phyloP scores from a whole-genome alignment of 2,329 filamentous ascomycete genomes.

The Alternaria brassicicola region DNA sequence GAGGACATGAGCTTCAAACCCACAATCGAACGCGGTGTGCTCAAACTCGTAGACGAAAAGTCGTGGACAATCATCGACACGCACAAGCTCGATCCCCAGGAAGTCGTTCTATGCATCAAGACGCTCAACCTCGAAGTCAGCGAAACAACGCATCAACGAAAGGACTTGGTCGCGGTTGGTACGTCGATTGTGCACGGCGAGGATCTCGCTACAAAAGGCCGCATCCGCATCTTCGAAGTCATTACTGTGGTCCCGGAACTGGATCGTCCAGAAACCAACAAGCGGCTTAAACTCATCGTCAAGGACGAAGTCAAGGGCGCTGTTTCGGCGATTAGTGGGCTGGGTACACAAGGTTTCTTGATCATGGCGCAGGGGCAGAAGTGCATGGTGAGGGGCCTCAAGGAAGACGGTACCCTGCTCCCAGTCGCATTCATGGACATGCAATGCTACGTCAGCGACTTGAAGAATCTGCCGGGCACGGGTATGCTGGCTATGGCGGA shows the following conservation, averaged over 20 bases:
- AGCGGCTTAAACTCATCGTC: constrained; percentile 81
- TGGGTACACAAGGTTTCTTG: constrained; percentile 86
- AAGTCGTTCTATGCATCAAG: constrained; percentile 81
- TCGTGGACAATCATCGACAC: constrained; percentile 81
- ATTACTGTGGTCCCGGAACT: constrained; percentile 91
- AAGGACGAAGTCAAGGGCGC: constrained; percentile 92
- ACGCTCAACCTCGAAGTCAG: constrained; percentile 87
- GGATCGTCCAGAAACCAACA: constrained; percentile 81
- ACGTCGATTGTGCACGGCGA: constrained; percentile 88
- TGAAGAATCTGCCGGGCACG: constrained; percentile 81
- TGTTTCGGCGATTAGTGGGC: constrained; percentile 82
- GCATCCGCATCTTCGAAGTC: constrained; percentile 89
- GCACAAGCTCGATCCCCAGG: constrained; percentile 73
- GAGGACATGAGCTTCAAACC: constrained; percentile 68
- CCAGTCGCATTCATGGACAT: constrained; percentile 98
- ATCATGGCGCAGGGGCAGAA: constrained; percentile 94
- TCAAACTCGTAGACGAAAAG: constrained; percentile 79
- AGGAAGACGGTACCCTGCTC: constrained; percentile 89
- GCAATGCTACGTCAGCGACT: constrained; percentile 88
- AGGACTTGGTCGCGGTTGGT: constrained; percentile 81
- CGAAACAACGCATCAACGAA: constrained; percentile 85
- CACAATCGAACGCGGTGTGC: constrained; percentile 69
- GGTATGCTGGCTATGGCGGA: constrained; percentile 89
- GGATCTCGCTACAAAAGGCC: constrained; percentile 83
- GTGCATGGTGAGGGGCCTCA: constrained; percentile 93